Evolutionary conservation across 768 basidiomycete species (phyloP).

Genomic region (Pleurotus cornucopiae): DNA sequence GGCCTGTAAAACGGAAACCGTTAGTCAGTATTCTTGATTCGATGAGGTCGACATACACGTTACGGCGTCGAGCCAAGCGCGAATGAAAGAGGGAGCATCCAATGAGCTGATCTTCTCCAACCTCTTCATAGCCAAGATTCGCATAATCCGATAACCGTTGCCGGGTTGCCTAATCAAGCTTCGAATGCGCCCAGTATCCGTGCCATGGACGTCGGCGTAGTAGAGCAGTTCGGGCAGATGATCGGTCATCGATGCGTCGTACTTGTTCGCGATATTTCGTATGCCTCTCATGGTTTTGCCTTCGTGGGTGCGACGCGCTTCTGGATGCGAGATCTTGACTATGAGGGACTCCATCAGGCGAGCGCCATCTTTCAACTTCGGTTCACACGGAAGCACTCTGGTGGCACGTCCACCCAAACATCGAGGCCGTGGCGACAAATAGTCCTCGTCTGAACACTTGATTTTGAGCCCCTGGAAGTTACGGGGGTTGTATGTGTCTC

Average conservation of each 20-base stretch:
- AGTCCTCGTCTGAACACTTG: not conserved
- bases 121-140: not conserved
- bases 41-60: constrained; percentile 5
- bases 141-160: not conserved
- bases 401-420: not conserved
- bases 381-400: not conserved
- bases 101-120: not conserved
- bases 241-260: not conserved
- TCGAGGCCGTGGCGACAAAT: not conserved
- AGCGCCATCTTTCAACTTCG: not conserved
- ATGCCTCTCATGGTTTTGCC: not conserved
- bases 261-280: not conserved
- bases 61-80: constrained; percentile 1
- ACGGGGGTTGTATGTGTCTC: not conserved
- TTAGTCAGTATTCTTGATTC: not conserved
- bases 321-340: constrained; percentile 3
- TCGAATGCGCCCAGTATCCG: not conserved
- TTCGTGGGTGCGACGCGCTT: not conserved
- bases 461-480: not conserved
- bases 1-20: constrained; percentile 13
- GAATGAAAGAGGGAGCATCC: not conserved
- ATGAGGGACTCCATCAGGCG: not conserved
- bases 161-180: not conserved
- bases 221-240: not conserved
- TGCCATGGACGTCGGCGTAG: not conserved